Conservation (phyloP, 1,139 yeast species). For the Yamadazyma conglobata region DNA sequence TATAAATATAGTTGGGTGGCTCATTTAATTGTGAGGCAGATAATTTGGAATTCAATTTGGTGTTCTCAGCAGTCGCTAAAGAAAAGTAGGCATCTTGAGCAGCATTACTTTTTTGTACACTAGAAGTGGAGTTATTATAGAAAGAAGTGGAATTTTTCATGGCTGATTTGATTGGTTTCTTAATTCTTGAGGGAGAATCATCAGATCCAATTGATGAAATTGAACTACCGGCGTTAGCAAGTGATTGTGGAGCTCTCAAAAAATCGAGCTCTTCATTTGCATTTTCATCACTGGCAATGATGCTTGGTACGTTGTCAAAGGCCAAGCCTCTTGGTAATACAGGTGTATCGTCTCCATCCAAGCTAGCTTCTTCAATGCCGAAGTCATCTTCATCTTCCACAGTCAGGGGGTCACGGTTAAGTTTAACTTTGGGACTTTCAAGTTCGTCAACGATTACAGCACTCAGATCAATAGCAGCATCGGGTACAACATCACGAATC, state of each 20-base stretch:
- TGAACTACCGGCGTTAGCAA: conserved; percentile 20
- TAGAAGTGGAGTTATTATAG: conserved; percentile 12
- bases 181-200: conserved; percentile 14
- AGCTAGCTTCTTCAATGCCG: conserved; percentile 18
- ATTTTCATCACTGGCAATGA: conserved; percentile 20
- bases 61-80: conserved; percentile 72
- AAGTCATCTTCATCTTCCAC: conserved; percentile 10
- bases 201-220: conserved; percentile 30
- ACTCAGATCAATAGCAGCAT: conserved; percentile 17
- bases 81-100: conserved; percentile 65
- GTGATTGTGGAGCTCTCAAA: conserved; percentile 9
- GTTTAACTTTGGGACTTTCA: conserved; percentile 15
- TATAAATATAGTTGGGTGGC: conserved; percentile 7
- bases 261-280: conserved; percentile 1
- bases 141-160: conserved; percentile 48
- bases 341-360: conserved; percentile 18
- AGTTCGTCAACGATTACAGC: conserved; percentile 24
- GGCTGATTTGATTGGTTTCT: conserved; percentile 59
- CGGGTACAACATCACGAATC: conserved; percentile 5
- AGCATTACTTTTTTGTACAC: conserved; percentile 21
- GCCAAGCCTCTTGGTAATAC: conserved; percentile 29
- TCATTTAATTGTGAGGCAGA: conserved; percentile 37
- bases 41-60: conserved; percentile 63
- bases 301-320: conserved; percentile 30
- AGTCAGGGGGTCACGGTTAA: no score